phyloP scores from a whole-genome alignment of 2,329 filamentous ascomycete genomes.

The Colletotrichum echinochloae region DNA sequence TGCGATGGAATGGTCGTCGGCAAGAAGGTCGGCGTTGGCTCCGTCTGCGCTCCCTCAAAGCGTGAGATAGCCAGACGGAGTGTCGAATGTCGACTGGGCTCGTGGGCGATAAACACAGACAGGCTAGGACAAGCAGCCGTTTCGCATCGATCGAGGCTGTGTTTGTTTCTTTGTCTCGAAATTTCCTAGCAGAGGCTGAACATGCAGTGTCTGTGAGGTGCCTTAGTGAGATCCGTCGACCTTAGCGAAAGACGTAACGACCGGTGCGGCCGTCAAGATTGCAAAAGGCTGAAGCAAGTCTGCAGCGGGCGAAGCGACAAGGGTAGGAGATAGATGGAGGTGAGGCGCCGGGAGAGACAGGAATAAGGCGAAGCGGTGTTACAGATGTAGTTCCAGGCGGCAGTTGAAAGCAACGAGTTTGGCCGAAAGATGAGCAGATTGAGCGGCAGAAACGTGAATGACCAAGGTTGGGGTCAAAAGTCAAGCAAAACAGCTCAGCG shows the following conservation, averaged over 20 bases:
- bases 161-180: conserved; percentile 39
- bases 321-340: neutral
- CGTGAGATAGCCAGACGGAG: neutral
- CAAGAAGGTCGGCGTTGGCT: conserved; percentile 26
- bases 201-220: conserved; percentile 33
- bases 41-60: conserved; percentile 3
- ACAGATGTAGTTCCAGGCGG: conserved; percentile 32
- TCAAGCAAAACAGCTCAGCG: neutral
- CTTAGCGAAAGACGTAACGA: conserved; percentile 11
- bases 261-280: conserved; percentile 5
- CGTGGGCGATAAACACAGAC: conserved; percentile 7
- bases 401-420: conserved; percentile 35
- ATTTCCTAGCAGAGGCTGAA: conserved; percentile 10
- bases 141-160: conserved; percentile 37
- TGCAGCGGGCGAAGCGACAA: conserved; percentile 8
- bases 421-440: conserved; percentile 25
- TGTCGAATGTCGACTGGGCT: conserved; percentile 9
- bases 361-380: conserved; percentile 25
- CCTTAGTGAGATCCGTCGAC: conserved; percentile 26
- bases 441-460: neutral
- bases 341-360: neutral
- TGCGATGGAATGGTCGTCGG: conserved; percentile 20
- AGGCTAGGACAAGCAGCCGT: conserved; percentile 29
- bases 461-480: neutral
- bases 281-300: conserved; percentile 5